Evolutionary conservation across 139 green algal species (phyloP).

Genomic region (Eudorina sp.): DNA sequence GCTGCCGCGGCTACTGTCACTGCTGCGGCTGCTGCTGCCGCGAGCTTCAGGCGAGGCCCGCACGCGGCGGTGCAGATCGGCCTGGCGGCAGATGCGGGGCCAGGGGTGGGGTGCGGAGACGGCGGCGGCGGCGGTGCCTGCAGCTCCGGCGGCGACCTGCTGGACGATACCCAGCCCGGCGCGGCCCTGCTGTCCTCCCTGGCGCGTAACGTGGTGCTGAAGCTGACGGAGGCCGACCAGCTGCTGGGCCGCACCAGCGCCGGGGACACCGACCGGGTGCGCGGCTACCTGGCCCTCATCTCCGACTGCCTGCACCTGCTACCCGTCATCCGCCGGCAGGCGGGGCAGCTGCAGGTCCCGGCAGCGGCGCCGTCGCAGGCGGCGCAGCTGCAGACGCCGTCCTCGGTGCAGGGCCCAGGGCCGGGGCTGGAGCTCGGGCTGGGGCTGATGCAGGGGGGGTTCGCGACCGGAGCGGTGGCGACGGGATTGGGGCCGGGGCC

Average conservation of each 20-base stretch:
- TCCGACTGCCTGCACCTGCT: constrained; percentile 28
- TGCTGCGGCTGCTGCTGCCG: not conserved
- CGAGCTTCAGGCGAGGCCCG: too few species aligned
- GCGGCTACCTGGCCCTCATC: constrained; percentile 14
- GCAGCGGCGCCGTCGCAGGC: not conserved
- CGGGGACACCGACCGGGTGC: not conserved
- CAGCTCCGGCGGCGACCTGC: too few species aligned
- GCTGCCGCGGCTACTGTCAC: too few species aligned
- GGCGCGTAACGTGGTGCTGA: constrained; percentile 16
- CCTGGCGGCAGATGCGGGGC: too few species aligned
- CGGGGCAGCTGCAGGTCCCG: not conserved
- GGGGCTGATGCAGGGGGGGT: too few species aligned
- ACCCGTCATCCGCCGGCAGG: not conserved
- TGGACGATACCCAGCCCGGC: not conserved
- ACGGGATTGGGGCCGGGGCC: too few species aligned
- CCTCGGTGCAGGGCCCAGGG: too few species aligned
- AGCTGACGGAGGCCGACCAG: constrained; percentile 32
- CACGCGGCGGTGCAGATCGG: too few species aligned
- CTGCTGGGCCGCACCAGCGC: constrained; percentile 6
- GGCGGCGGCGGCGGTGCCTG: not conserved
- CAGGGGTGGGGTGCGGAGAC: too few species aligned
- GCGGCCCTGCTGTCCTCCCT: not conserved
- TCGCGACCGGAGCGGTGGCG: too few species aligned
- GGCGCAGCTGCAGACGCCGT: not conserved
- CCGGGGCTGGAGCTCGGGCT: too few species aligned